Conservation (phyloP, 2,329 filamentous ascomycete species). For the Aspergillus tamarii region DNA sequence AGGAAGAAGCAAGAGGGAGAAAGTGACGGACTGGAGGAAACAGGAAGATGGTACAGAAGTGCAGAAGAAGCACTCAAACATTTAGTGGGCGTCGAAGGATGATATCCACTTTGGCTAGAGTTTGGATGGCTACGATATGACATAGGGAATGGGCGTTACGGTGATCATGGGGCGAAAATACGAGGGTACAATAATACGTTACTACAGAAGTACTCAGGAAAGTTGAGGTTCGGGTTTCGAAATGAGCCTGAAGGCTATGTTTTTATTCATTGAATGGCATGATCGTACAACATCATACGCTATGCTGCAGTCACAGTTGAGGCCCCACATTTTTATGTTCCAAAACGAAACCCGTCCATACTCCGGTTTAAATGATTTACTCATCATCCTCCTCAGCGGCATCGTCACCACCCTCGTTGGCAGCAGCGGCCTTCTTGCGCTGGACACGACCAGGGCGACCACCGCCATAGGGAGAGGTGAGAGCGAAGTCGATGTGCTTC, state of each 20-base stretch:
- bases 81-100: constrained; percentile 38
- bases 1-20: constrained; percentile 49
- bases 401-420: constrained; percentile 66
- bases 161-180: not conserved
- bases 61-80: constrained; percentile 46
- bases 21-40: constrained; percentile 50
- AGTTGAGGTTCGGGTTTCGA: constrained; percentile 30
- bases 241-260: constrained; percentile 42
- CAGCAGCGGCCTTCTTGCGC: constrained; percentile 99
- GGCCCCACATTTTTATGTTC: constrained; percentile 36
- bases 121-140: constrained; percentile 31
- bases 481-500: constrained; percentile 99
- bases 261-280: constrained; percentile 41
- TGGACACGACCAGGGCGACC: constrained; percentile 95
- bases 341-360: constrained; percentile 44
- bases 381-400: constrained; percentile 82
- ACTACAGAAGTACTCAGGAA: not conserved
- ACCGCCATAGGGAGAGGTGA: constrained; percentile 96
- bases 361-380: constrained; percentile 44
- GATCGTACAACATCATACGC: constrained; percentile 46
- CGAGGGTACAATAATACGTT: not conserved
- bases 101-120: constrained; percentile 3
- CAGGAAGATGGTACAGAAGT: constrained; percentile 50
- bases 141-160: constrained; percentile 28
- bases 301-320: constrained; percentile 44